Base-by-base conservation (phyloP, 352 stramenopile genomes). In the Pythium utonaiense region DNA sequence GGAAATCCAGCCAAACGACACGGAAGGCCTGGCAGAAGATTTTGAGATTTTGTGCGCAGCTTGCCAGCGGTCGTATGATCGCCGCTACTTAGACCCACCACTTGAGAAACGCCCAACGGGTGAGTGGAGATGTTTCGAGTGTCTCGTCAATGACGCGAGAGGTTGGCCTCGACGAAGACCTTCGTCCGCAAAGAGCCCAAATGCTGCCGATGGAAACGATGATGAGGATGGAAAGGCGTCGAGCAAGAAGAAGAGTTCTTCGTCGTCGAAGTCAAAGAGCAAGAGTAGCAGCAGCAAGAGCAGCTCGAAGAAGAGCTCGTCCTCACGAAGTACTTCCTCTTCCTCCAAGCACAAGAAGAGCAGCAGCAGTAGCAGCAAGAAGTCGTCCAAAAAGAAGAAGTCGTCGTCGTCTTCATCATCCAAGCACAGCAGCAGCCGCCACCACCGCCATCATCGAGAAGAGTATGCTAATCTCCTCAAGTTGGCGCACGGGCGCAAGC, bases 91-190 rank as follows among this genome's bases (percentile, higher is more conserved):
- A 28, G 86, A 95, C 24, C 86, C 86, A 57, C 86, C 86, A 2
- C 72, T 95, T 14, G 73, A 85, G 10, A 77, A 91, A 45, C 84
- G 80, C 21, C 86, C 86, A 2, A 64, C 66, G 17, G 86, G 85
- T 38, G 86, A 93, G 40, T 95, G 86, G 86, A 73, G 82, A 21
- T 95, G 86, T 62, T 94, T 95, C 60, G 86, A 95, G 56, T 95
- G 86, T 45, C 76, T 95, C 8, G 86, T 95, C 21, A 95, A 95
- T 50, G 84, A 93, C 63, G 83, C 82, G 44, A 74, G 84, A 3
- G 86, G 86, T 0, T 95, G 86, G 86, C 86, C 86, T 49, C 77
- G 82, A 34, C 65, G 72, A 53, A 41, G 71, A 54, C 64, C 53
- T 2, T 53, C 75, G 71, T 28, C 77, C 63, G 21, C 40, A 75